phyloP scores from a whole-genome alignment of 2,329 filamentous ascomycete genomes.

The Aureobasidium mangrovei region DNA sequence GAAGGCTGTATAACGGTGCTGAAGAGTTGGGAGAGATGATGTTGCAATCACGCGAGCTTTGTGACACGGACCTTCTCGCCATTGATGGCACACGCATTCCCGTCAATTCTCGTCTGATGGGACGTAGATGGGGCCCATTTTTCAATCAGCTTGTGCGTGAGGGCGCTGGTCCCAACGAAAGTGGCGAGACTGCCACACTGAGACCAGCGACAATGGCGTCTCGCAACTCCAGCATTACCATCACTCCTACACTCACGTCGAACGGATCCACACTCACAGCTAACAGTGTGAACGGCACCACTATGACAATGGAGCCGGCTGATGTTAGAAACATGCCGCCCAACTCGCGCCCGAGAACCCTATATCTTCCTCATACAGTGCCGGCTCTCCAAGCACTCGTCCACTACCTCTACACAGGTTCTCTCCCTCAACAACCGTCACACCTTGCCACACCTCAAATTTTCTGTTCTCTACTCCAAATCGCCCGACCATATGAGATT shows the following conservation, averaged over 20 bases:
- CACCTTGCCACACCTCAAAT: constrained; percentile 88
- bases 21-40: constrained; percentile 79
- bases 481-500: constrained; percentile 85
- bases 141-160: constrained; percentile 88
- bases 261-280: constrained; percentile 34
- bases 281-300: constrained; percentile 31
- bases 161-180: constrained; percentile 58
- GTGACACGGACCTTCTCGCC: constrained; percentile 94
- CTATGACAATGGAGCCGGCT: constrained; percentile 33
- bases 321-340: constrained; percentile 47
- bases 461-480: constrained; percentile 85
- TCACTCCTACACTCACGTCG: constrained; percentile 57
- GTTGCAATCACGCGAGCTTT: constrained; percentile 69
- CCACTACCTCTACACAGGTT: constrained; percentile 88
- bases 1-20: constrained; percentile 66
- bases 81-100: constrained; percentile 86
- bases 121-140: constrained; percentile 86
- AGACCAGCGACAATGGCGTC: constrained; percentile 48
- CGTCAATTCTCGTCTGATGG: constrained; percentile 82
- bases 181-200: constrained; percentile 64
- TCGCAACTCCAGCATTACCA: constrained; percentile 76
- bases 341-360: constrained; percentile 64
- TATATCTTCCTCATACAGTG: constrained; percentile 89
- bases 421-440: constrained; percentile 66
- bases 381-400: constrained; percentile 83